Evolutionary conservation across 345 rosid species (phyloP).

Genomic region (Leavenworthia alabamica): DNA sequence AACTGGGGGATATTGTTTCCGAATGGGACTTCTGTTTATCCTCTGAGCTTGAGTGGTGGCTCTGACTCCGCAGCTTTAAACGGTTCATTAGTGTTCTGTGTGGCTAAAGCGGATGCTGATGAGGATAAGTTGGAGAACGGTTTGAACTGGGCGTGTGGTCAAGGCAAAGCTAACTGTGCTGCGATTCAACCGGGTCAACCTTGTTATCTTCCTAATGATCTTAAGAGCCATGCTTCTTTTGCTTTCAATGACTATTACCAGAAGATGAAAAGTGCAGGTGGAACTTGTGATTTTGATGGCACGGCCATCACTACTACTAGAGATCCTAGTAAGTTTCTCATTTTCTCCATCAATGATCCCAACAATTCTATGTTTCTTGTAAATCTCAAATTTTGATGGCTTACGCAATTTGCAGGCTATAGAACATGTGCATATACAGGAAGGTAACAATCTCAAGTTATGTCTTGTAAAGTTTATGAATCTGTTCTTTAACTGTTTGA

Average conservation of each 20-base stretch:
- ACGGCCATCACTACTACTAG: slow-evolving; percentile 50
- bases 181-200: slow-evolving; percentile 65
- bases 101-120: slow-evolving; percentile 68
- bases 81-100: slow-evolving; percentile 54
- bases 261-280: slow-evolving; percentile 64
- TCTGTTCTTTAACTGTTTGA: neutral
- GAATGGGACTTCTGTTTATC: slow-evolving; percentile 75
- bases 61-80: slow-evolving; percentile 35
- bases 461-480: neutral
- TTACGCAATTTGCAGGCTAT: slow-evolving; percentile 49
- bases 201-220: slow-evolving; percentile 55
- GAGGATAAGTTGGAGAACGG: slow-evolving; percentile 60
- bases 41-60: slow-evolving; percentile 41
- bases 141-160: slow-evolving; percentile 96
- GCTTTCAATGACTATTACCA: slow-evolving; percentile 91
- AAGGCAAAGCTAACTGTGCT: slow-evolving; percentile 72
- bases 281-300: slow-evolving; percentile 84
- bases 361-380: neutral
- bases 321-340: slow-evolving; percentile 70
- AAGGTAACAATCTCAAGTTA: slow-evolving; percentile 46
- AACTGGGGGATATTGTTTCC: slow-evolving; percentile 79
- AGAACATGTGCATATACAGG: slow-evolving; percentile 64
- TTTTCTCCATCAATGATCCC: neutral
- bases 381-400: neutral
- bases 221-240: slow-evolving; percentile 74